Evolutionary conservation across 768 basidiomycete species (phyloP).

Genomic region (Tricholoma bakamatsutake): DNA sequence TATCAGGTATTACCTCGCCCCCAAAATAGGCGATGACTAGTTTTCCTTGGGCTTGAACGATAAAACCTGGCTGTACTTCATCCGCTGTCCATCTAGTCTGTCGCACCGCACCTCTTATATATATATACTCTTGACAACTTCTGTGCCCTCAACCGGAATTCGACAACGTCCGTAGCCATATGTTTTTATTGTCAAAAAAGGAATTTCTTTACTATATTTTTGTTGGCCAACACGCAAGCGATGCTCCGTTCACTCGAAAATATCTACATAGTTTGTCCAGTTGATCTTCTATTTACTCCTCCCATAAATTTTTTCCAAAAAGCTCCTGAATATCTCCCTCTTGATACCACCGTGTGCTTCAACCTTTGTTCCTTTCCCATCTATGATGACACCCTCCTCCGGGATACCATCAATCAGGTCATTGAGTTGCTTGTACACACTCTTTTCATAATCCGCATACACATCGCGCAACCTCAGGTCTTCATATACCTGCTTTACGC

Average conservation of each 20-base stretch:
- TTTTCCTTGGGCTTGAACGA: neutral
- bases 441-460: conserved; percentile 79
- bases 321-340: conserved; percentile 73
- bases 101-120: neutral
- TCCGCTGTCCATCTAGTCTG: neutral
- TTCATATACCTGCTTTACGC: conserved; percentile 59
- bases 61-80: neutral
- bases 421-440: conserved; percentile 59
- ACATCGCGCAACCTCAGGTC: conserved; percentile 56
- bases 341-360: conserved; percentile 31
- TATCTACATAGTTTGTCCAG: no score
- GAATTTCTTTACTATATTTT: neutral
- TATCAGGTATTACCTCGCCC: conserved; percentile 94
- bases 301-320: conserved; percentile 82
- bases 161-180: neutral
- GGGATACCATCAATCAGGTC: conserved; percentile 68
- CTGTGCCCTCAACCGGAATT: neutral
- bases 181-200: neutral
- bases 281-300: conserved; percentile 40
- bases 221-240: no score
- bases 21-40: conserved; percentile 83
- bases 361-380: conserved; percentile 23
- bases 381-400: conserved; percentile 35
- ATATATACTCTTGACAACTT: neutral
- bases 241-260: no score